These are phyloP conservation scores for Colletotrichum paranaense DNA, from an alignment of 2,329 filamentous ascomycete genomes.

Conservation along the genomic window DNA sequence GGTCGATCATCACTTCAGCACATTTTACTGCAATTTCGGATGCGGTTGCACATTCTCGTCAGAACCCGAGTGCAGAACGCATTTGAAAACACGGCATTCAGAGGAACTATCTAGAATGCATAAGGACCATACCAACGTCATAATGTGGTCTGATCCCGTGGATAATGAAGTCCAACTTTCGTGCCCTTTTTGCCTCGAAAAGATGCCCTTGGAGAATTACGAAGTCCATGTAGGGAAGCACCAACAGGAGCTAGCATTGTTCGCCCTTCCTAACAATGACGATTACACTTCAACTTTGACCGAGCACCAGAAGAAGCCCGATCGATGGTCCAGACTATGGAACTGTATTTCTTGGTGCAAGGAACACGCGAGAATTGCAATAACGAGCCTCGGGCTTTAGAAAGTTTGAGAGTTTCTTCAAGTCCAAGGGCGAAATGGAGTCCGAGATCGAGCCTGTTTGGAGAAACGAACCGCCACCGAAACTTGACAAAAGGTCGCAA, in stretches of 20 bases:
- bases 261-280: not conserved
- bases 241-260: not conserved
- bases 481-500: no score
- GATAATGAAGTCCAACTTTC: accelerated
- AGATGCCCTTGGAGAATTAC: not conserved
- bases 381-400: no score
- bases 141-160: accelerated
- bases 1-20: conserved; percentile 37
- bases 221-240: not conserved
- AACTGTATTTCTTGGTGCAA: no score
- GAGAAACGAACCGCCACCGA: no score
- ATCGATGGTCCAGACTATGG: no score
- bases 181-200: not conserved
- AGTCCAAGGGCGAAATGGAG: no score
- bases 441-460: no score
- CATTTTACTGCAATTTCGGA: not conserved
- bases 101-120: not conserved
- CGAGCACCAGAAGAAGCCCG: no score
- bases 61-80: accelerated
- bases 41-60: not conserved
- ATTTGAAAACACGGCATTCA: not conserved
- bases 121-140: not conserved
- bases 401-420: no score
- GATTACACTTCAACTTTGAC: no score
- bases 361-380: no score